Conservation (phyloP, 75 land plant genomes). For the Pseudotsuga menziesii region DNA sequence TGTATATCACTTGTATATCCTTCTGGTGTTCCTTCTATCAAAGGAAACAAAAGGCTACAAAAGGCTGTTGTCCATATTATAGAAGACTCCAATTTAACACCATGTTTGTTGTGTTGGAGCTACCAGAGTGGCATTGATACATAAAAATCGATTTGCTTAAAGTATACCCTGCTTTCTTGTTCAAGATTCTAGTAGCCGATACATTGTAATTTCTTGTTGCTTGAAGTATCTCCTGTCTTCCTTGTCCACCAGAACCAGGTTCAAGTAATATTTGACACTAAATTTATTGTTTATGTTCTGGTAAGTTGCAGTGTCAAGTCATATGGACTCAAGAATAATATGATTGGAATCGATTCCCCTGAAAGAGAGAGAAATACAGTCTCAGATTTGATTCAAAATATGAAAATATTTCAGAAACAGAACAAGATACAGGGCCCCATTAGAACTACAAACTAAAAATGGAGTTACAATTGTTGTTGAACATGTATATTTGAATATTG, state of each 20-base stretch:
- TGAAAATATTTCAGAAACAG: background rate
- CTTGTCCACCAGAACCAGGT: slow-evolving; percentile 97
- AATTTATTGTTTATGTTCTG: slow-evolving; percentile 99
- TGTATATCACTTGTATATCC: no score
- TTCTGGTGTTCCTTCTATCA: no score
- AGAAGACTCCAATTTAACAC: no score
- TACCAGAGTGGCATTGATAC: no score
- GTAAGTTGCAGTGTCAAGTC: slow-evolving; percentile 96
- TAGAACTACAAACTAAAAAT: background rate
- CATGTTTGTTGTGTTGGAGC: no score
- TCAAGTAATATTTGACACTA: slow-evolving; percentile 93
- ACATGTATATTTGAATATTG: no score
- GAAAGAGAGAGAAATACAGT: slow-evolving; percentile 10
- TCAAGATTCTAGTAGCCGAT: slow-evolving; percentile 34
- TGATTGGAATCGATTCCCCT: slow-evolving; percentile 98
- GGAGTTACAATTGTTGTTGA: no score
- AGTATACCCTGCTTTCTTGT: no score
- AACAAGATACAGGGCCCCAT: background rate
- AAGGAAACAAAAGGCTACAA: no score
- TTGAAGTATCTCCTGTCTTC: slow-evolving; percentile 97
- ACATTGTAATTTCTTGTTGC: slow-evolving; percentile 95
- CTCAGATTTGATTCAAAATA: background rate
- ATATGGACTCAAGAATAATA: slow-evolving; percentile 92
- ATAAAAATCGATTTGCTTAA: no score
- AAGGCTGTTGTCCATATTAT: no score